These are phyloP conservation scores for Fibroporia radiculosa DNA, from an alignment of 768 basidiomycete species.

Conservation along the genomic window DNA sequence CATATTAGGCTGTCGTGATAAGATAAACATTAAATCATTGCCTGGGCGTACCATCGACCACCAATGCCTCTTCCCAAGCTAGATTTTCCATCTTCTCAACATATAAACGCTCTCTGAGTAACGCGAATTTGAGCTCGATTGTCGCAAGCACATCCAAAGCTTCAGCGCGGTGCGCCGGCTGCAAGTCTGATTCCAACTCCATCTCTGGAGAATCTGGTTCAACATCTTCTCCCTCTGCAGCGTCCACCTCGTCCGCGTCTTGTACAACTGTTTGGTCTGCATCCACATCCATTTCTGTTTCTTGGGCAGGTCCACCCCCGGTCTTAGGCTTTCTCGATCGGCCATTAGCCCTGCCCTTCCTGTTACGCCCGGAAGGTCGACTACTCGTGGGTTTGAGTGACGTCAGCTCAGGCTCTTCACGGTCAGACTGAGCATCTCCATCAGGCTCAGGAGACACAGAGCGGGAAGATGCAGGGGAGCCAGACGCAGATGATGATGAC, in stretches of 20 bases:
- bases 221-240: constrained; percentile 28
- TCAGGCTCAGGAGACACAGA: constrained; percentile 31
- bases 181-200: constrained; percentile 58
- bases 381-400: constrained; percentile 8
- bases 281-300: constrained; percentile 24
- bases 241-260: constrained; percentile 22
- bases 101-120: constrained; percentile 79
- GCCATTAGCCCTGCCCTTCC: constrained; percentile 8
- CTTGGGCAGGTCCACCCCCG: constrained; percentile 10
- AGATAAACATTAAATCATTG: constrained; percentile 9
- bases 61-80: constrained; percentile 79
- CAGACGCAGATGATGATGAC: constrained; percentile 28
- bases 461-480: constrained; percentile 33
- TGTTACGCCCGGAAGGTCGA: constrained; percentile 9
- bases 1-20: constrained; percentile 1
- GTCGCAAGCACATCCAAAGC: constrained; percentile 81
- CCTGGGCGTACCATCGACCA: constrained; percentile 73
- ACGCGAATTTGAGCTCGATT: constrained; percentile 91
- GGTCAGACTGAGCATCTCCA: constrained; percentile 12
- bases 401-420: constrained; percentile 17
- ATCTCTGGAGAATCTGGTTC: constrained; percentile 37
- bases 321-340: constrained; percentile 8
- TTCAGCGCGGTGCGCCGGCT: constrained; percentile 77
- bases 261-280: constrained; percentile 11
- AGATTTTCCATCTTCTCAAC: constrained; percentile 91